Percentiles rank a stretch among this genome's conserved stretches.
Conservation (phyloP, 768 basidiomycete genomes). For the Lentinula sp. region DNA sequence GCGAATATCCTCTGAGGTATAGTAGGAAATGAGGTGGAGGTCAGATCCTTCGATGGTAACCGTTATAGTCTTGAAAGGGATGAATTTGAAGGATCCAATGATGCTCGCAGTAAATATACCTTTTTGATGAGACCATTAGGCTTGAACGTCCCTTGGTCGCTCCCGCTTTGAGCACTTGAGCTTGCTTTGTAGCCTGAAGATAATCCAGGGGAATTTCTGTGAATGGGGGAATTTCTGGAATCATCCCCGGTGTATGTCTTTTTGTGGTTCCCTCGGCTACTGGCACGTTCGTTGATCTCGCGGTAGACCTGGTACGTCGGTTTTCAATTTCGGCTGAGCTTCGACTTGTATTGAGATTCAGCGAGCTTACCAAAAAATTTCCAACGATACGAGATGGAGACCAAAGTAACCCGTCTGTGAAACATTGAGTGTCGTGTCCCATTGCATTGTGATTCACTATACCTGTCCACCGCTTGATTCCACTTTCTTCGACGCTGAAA, state of each 20-base stretch:
- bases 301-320: slow-evolving; percentile 59
- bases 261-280: slow-evolving; percentile 46
- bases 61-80: slow-evolving; percentile 64
- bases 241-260: slow-evolving; percentile 48
- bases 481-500: slow-evolving; percentile 84
- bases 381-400: slow-evolving; percentile 80
- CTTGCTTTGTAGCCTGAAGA: slow-evolving; percentile 23
- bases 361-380: slow-evolving; percentile 66
- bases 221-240: slow-evolving; percentile 28
- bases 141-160: slow-evolving; percentile 59
- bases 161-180: slow-evolving; percentile 24
- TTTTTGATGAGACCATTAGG: slow-evolving; percentile 78
- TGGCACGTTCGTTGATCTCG: slow-evolving; percentile 66
- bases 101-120: slow-evolving; percentile 25
- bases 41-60: slow-evolving; percentile 74
- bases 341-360: neutral
- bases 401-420: slow-evolving; percentile 61
- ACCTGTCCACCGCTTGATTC: slow-evolving; percentile 86
- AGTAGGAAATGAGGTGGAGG: slow-evolving; percentile 82
- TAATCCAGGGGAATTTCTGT: slow-evolving; percentile 36
- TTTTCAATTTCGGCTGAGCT: neutral
- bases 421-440: slow-evolving; percentile 11
- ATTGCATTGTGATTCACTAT: slow-evolving; percentile 11
- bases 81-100: neutral
- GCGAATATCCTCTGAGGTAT: slow-evolving; percentile 72